Percentiles rank a stretch among this genome's conserved stretches.
Evolutionary conservation across 1,284 basidiomycete genomes (phyloP).

Genomic region (Lignosus rhinocerotis): DNA sequence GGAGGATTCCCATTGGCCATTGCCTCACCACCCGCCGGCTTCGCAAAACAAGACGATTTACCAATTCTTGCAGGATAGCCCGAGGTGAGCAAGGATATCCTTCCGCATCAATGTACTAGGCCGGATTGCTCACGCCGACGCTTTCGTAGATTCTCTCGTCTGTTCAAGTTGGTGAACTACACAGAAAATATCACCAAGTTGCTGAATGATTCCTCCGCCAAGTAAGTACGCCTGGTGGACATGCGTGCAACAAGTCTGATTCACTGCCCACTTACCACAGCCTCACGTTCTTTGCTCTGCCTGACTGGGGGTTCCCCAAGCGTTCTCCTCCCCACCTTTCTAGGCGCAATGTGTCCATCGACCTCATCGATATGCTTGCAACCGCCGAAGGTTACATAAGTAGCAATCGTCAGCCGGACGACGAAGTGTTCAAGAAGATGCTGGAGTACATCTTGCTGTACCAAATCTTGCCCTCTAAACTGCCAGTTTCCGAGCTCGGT

Average conservation of each 20-base stretch:
- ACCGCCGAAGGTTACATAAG: slow-evolving; percentile 27
- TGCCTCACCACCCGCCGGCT: slow-evolving; percentile 12
- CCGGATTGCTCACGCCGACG: not conserved
- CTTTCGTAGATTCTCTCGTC: slow-evolving; percentile 37
- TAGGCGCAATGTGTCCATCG: slow-evolving; percentile 8
- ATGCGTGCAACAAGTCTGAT: not conserved
- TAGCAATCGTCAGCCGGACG: slow-evolving; percentile 30
- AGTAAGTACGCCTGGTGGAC: slow-evolving; percentile 29
- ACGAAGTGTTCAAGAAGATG: slow-evolving; percentile 48
- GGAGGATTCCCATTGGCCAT: not conserved
- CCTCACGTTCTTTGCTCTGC: slow-evolving; percentile 56
- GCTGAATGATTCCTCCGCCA: slow-evolving; percentile 42
- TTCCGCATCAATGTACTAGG: not conserved
- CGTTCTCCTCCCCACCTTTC: not conserved
- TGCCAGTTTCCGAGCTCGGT: slow-evolving; percentile 44
- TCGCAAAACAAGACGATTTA: slow-evolving; percentile 41
- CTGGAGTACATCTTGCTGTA: slow-evolving; percentile 61
- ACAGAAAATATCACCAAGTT: slow-evolving; percentile 43
- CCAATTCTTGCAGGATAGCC: slow-evolving; percentile 39
- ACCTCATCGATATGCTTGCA: slow-evolving; percentile 19
- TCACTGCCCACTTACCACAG: slow-evolving; percentile 29
- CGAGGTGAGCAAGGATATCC: slow-evolving; percentile 29
- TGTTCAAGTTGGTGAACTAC: slow-evolving; percentile 46
- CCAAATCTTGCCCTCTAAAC: slow-evolving; percentile 55
- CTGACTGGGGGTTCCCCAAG: slow-evolving; percentile 41